These are phyloP conservation scores for Boletales sp. DNA, from an alignment of 768 basidiomycete genomes.

Conservation along the genomic window DNA sequence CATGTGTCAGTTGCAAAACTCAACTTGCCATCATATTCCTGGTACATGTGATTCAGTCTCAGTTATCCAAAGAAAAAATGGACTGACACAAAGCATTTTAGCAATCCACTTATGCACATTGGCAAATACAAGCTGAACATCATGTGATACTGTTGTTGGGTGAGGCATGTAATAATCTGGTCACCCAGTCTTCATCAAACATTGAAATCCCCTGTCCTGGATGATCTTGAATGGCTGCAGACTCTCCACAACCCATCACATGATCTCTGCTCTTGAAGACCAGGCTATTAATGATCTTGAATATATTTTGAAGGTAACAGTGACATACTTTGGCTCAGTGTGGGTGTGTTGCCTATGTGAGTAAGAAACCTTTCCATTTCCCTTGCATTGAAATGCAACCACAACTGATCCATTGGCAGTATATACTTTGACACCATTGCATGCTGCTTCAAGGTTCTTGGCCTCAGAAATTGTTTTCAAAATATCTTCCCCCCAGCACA, in stretches of 20 bases:
- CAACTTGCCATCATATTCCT: neutral
- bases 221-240: neutral
- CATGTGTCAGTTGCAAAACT: neutral
- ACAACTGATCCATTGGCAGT: neutral
- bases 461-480: neutral
- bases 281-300: too few relatives aligned
- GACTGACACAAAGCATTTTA: constrained; percentile 21
- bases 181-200: neutral
- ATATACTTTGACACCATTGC: neutral
- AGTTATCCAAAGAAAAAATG: neutral
- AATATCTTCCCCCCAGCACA: neutral
- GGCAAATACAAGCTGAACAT: constrained; percentile 28
- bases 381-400: too few relatives aligned
- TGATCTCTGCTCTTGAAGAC: neutral
- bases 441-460: neutral
- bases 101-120: constrained; percentile 17
- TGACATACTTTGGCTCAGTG: too few relatives aligned
- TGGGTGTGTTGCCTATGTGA: too few relatives aligned
- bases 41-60: neutral
- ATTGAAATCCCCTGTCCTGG: neutral
- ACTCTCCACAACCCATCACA: neutral
- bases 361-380: too few relatives aligned
- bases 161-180: neutral
- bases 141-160: constrained; percentile 28
- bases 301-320: too few relatives aligned